These are phyloP conservation scores for Globisporangium spinosum DNA, from an alignment of 352 stramenopile species.

Conservation along the genomic window DNA sequence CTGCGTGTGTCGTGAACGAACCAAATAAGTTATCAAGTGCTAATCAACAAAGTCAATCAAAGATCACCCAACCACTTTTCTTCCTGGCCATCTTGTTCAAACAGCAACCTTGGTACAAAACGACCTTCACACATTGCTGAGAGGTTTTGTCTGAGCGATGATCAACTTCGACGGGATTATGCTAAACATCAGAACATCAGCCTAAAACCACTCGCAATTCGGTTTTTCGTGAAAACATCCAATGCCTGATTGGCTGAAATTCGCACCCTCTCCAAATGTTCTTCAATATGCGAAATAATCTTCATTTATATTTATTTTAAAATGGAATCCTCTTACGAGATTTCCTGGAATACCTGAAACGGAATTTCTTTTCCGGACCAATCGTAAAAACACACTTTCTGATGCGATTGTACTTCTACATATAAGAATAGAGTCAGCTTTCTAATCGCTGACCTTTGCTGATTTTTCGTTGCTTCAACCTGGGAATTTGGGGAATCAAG, in stretches of 20 bases:
- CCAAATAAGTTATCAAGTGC: slow-evolving; percentile 4
- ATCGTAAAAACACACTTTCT: not conserved
- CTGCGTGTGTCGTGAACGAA: not conserved
- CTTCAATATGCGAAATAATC: too few species aligned
- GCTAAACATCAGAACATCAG: too few species aligned
- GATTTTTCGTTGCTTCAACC: not conserved
- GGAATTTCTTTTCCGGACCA: not conserved
- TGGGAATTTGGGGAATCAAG: not conserved
- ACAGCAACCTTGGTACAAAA: too few species aligned
- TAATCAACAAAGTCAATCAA: not conserved
- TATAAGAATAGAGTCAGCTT: not conserved
- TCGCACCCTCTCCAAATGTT: too few species aligned
- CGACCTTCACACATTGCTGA: too few species aligned
- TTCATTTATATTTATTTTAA: too few species aligned
- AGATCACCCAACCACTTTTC: not conserved
- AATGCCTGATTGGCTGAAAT: not conserved
- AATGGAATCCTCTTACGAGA: too few species aligned
- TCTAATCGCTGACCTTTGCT: not conserved
- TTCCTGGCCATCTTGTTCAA: not conserved
- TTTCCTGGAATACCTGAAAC: too few species aligned
- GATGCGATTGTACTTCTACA: not conserved
- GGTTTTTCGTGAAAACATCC: not conserved
- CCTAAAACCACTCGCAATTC: not conserved
- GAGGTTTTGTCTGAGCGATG: too few species aligned
- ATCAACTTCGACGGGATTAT: too few species aligned